Evolutionary conservation across 345 rosid genomes (phyloP).

Genomic region (Carallia pectinifolia): DNA sequence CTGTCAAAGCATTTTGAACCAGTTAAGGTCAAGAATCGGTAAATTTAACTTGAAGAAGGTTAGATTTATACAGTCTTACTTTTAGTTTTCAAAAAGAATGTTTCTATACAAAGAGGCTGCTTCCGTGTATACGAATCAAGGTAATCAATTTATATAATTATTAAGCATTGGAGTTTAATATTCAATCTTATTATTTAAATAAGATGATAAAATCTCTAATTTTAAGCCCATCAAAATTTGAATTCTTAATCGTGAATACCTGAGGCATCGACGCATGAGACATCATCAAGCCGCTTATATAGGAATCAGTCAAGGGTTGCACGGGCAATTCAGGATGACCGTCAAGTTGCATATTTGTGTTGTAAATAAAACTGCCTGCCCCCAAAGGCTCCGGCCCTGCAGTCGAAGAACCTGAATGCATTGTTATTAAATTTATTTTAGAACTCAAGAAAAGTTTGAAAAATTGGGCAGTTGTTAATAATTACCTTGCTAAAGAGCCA

Average conservation of each 20-base stretch:
- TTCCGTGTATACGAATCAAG: too few relatives aligned
- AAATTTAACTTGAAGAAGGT: not conserved
- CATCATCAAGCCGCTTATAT: constrained; percentile 11
- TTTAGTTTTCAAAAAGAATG: too few relatives aligned
- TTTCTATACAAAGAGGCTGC: too few relatives aligned
- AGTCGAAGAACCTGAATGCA: not conserved
- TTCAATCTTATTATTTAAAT: too few relatives aligned
- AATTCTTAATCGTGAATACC: too few relatives aligned
- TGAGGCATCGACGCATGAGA: not conserved
- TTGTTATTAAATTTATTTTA: not conserved
- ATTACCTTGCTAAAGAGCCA: not conserved
- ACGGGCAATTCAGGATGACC: not conserved
- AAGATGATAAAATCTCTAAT: too few relatives aligned
- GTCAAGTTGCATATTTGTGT: constrained; percentile 1
- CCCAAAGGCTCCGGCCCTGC: constrained; percentile 8
- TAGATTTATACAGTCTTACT: not conserved
- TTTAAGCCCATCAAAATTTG: too few relatives aligned
- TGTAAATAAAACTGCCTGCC: not conserved
- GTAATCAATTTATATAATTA: too few relatives aligned
- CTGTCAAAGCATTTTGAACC: constrained; percentile 24
- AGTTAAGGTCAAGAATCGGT: constrained; percentile 11
- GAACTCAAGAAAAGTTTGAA: not conserved
- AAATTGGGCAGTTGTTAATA: not conserved
- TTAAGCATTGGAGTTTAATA: too few relatives aligned
- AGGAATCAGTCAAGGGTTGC: not conserved